These are phyloP conservation scores for Wickerhamiella vanderwaltii DNA, from an alignment of 805 yeast species.

Conservation along the genomic window DNA sequence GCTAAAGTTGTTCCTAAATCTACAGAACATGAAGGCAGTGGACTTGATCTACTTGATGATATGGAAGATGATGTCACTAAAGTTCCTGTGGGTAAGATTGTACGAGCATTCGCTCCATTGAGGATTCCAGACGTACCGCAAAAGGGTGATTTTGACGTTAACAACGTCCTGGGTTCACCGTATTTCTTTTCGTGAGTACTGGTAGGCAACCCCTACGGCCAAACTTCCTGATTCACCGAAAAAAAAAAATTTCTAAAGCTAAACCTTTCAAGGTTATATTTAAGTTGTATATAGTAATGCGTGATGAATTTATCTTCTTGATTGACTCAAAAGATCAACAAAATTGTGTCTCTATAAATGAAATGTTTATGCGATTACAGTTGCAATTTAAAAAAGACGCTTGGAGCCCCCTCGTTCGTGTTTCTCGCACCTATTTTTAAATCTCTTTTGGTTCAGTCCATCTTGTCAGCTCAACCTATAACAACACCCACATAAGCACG, in stretches of 20 bases:
- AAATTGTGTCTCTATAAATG: no score
- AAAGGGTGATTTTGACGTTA: slow-evolving; percentile 76
- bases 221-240: no score
- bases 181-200: slow-evolving; percentile 55
- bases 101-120: slow-evolving; percentile 53
- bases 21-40: slow-evolving; percentile 27
- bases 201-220: no score
- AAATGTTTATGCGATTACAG: no score
- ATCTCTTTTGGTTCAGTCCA: no score
- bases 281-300: background rate
- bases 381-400: no score
- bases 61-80: slow-evolving; percentile 24
- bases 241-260: no score
- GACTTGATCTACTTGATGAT: slow-evolving; percentile 24
- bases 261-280: background rate
- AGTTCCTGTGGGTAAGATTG: slow-evolving; percentile 15
- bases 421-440: no score
- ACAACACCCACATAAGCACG: slow-evolving; percentile 44
- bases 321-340: no score
- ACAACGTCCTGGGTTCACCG: slow-evolving; percentile 52
- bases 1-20: slow-evolving; percentile 15
- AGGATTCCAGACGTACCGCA: slow-evolving; percentile 60
- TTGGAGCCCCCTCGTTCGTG: no score
- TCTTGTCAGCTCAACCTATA: no score
- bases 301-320: no score